A percentile compares a stretch with the other conserved stretches of the same genome.
Conservation (phyloP, 257 asterid species). For the Eucommia ulmoides region DNA sequence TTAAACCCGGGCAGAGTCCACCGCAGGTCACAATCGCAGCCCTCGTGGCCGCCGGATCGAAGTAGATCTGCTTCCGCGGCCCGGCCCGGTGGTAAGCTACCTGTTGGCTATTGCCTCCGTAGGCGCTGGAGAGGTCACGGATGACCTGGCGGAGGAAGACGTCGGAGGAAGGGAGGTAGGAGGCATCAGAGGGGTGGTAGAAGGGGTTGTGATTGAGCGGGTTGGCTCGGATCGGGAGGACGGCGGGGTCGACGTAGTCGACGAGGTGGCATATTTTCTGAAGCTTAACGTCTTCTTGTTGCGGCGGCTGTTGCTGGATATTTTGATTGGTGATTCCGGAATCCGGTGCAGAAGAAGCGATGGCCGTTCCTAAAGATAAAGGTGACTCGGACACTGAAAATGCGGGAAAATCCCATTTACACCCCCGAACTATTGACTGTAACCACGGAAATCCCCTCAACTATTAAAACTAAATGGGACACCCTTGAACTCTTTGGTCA, state of each 20-base stretch:
- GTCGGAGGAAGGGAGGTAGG: slow-evolving; percentile 52
- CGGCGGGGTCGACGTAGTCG: slow-evolving; percentile 37
- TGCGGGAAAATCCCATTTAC: too few relatives aligned
- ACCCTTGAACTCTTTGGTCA: too few relatives aligned
- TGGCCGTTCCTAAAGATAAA: too few relatives aligned
- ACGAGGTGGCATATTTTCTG: slow-evolving; percentile 39
- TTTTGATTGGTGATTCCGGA: too few relatives aligned
- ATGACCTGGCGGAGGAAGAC: slow-evolving; percentile 51
- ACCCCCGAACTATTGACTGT: too few relatives aligned
- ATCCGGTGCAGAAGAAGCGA: too few relatives aligned
- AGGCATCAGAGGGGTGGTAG: slow-evolving; percentile 43
- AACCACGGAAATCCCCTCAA: too few relatives aligned
- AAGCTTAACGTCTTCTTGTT: slow-evolving; percentile 23
- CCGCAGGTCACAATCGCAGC: slow-evolving; percentile 85
- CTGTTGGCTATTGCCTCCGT: slow-evolving; percentile 11
- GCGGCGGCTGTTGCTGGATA: too few relatives aligned
- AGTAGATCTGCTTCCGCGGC: slow-evolving; percentile 43
- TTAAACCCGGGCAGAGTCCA: slow-evolving; percentile 79
- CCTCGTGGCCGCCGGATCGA: slow-evolving; percentile 30
- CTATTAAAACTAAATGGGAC: too few relatives aligned
- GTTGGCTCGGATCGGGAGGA: slow-evolving; percentile 33
- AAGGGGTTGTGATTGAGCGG: slow-evolving; percentile 45
- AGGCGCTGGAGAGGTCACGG: slow-evolving; percentile 30
- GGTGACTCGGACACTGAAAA: too few relatives aligned
- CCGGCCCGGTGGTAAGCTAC: slow-evolving; percentile 69